A percentile compares a stretch with the other conserved stretches of the same genome.
phyloP scores from a whole-genome alignment of 1,284 basidiomycete genomes.

The Cutaneotrichosporon cutaneum region DNA sequence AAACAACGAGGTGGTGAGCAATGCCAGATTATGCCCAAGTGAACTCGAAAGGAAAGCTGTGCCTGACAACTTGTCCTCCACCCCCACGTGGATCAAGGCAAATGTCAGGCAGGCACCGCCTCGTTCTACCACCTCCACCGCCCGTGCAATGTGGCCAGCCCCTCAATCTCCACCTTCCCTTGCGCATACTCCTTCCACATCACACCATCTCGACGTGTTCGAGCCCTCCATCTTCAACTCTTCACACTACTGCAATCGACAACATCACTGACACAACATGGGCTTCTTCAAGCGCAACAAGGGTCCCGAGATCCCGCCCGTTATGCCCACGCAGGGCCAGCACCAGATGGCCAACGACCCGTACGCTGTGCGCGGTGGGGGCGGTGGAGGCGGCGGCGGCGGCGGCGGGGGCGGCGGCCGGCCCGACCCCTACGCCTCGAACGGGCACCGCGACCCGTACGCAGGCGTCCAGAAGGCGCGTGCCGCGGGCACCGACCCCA shows the following conservation, averaged over 20 bases:
- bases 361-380: background rate
- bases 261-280: conserved; percentile 56
- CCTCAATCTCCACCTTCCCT: background rate
- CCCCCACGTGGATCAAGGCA: too few relatives aligned
- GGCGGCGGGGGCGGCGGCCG: background rate
- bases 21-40: background rate
- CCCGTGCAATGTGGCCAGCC: background rate
- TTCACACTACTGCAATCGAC: background rate
- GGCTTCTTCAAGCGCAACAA: conserved; percentile 70
- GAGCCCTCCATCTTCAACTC: background rate
- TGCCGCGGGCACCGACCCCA: conserved; percentile 54
- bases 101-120: background rate
- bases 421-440: conserved; percentile 33
- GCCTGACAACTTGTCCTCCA: too few relatives aligned
- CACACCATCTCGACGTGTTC: too few relatives aligned
- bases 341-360: conserved; percentile 9
- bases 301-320: conserved; percentile 66
- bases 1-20: background rate
- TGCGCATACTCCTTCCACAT: background rate
- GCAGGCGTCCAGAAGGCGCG: conserved; percentile 55
- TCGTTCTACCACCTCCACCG: too few relatives aligned
- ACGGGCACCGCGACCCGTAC: conserved; percentile 16
- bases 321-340: conserved; percentile 11
- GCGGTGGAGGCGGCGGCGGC: background rate
- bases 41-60: background rate